Percentiles rank a stretch among this genome's conserved stretches.
These are phyloP conservation scores for Phaseolus lunatus DNA, from an alignment of 306 rosid species.

Conservation along the genomic window DNA sequence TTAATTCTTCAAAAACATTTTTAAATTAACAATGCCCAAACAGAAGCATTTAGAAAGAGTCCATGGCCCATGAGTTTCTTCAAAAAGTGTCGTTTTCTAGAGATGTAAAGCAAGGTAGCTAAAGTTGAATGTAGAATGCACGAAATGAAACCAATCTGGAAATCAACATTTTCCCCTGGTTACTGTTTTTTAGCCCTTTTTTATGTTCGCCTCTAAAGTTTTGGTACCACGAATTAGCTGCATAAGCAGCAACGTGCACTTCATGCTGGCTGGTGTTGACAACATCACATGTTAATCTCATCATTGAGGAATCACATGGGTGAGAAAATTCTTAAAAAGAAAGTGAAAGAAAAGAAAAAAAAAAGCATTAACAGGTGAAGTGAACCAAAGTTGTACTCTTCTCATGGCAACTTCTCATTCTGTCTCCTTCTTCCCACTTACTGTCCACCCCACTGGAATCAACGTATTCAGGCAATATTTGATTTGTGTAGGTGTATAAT, in stretches of 20 bases:
- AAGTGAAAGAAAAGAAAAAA: not conserved
- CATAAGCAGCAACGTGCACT: constrained; percentile 54
- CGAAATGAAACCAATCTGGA: constrained; percentile 37
- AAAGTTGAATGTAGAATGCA: constrained; percentile 30
- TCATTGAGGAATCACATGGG: constrained; percentile 60
- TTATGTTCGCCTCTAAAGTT: not conserved
- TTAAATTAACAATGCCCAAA: too few relatives aligned
- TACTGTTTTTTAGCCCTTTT: not conserved
- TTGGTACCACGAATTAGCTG: constrained; percentile 6
- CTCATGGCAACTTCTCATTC: constrained; percentile 35
- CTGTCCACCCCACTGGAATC: not conserved
- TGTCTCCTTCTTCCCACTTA: constrained; percentile 39
- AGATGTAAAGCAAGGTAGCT: constrained; percentile 26
- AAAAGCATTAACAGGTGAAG: constrained; percentile 9
- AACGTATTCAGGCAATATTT: constrained; percentile 15
- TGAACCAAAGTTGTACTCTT: constrained; percentile 31
- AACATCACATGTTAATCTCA: constrained; percentile 54
- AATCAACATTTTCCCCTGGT: not conserved
- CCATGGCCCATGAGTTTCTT: constrained; percentile 31
- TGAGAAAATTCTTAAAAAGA: not conserved
- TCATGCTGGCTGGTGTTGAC: constrained; percentile 39
- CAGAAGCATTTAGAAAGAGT: constrained; percentile 20
- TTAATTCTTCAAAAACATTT: too few relatives aligned
- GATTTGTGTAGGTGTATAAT: not conserved
- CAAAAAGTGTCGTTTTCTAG: constrained; percentile 22